Percentiles rank a stretch among this genome's conserved stretches.
Conservation (phyloP, 106 monocot species). For the Allium sativum region DNA sequence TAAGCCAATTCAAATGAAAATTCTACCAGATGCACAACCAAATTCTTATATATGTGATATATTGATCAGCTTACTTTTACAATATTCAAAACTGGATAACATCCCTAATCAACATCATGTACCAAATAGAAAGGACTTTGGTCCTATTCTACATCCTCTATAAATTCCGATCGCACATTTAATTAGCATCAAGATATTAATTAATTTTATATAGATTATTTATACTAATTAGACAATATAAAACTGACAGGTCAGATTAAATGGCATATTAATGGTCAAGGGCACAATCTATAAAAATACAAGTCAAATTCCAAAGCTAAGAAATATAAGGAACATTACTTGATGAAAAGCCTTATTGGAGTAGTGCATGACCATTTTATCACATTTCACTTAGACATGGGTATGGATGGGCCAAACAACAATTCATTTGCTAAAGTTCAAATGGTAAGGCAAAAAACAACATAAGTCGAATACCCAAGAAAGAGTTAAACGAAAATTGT, state of each 20-base stretch:
- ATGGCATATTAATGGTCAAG: slow-evolving; percentile 75
- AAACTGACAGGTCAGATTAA: slow-evolving; percentile 55
- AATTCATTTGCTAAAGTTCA: slow-evolving; percentile 73
- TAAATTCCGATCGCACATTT: too few species aligned
- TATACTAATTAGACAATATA: too few species aligned
- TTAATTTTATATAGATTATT: too few species aligned
- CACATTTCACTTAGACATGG: slow-evolving; percentile 84
- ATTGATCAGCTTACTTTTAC: too few species aligned
- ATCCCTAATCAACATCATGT: too few species aligned
- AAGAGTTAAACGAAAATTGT: slow-evolving; percentile 63
- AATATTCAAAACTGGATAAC: too few species aligned
- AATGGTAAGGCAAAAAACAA: slow-evolving; percentile 35
- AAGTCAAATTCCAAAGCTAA: slow-evolving; percentile 33
- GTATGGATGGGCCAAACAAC: slow-evolving; percentile 55
- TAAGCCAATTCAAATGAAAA: too few species aligned
- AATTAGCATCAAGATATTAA: too few species aligned
- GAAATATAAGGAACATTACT: slow-evolving; percentile 56
- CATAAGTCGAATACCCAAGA: slow-evolving; percentile 39
- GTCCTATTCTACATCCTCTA: too few species aligned
- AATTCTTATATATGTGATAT: too few species aligned
- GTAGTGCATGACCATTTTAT: slow-evolving; percentile 85
- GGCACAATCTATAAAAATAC: slow-evolving; percentile 49
- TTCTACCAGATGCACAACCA: too few species aligned
- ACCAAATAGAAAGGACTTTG: too few species aligned
- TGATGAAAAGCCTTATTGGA: slow-evolving; percentile 68